Conservation (phyloP, 352 stramenopile species). For the Peronospora farinosa region DNA sequence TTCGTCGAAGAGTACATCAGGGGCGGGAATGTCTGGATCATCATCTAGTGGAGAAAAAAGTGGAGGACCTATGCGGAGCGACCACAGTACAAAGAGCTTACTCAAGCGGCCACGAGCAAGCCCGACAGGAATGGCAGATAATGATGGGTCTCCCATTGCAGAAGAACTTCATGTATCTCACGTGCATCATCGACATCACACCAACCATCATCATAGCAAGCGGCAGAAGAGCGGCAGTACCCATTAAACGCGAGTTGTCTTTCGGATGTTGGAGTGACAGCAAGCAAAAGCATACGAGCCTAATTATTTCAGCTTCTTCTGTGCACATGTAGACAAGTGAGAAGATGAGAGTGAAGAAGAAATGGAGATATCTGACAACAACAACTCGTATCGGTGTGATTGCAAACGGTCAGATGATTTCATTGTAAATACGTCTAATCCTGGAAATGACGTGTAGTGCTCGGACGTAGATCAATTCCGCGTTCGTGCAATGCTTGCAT, state of each 20-base stretch:
- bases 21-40: constrained; percentile 9
- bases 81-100: constrained; percentile 30
- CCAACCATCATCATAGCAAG: constrained; percentile 36
- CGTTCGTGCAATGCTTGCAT: constrained; percentile 40
- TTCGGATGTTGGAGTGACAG: constrained; percentile 10
- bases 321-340: constrained; percentile 33
- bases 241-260: constrained; percentile 12
- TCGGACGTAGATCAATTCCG: constrained; percentile 48
- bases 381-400: constrained; percentile 3
- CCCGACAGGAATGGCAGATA: constrained; percentile 25
- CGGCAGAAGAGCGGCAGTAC: constrained; percentile 36
- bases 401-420: constrained; percentile 9
- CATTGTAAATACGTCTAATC: constrained; percentile 25
- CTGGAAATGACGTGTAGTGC: constrained; percentile 58
- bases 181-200: constrained; percentile 31
- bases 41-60: constrained; percentile 11
- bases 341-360: constrained; percentile 21
- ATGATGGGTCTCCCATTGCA: constrained; percentile 34
- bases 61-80: constrained; percentile 12
- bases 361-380: constrained; percentile 17
- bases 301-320: constrained; percentile 33
- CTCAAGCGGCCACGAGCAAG: constrained; percentile 40
- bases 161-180: constrained; percentile 33
- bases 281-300: constrained; percentile 17
- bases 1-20: constrained; percentile 13